Evolutionary conservation across 176 grass and related monocot genomes (phyloP).

Genomic region (Oryza longistaminata): DNA sequence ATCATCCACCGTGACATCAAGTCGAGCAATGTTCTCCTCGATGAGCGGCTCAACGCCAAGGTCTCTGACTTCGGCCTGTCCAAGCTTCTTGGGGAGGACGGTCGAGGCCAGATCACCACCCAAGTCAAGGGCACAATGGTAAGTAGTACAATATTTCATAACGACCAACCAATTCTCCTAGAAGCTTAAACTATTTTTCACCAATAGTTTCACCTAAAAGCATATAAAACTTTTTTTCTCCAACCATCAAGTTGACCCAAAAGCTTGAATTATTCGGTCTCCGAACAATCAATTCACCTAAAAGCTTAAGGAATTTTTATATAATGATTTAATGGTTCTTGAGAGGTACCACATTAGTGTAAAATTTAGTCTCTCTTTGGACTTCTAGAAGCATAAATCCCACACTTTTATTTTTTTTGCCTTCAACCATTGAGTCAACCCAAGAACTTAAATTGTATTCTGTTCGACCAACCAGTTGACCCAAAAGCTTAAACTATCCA

Average conservation of each 20-base stretch:
- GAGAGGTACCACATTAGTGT: too few relatives aligned
- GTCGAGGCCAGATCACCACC: constrained; percentile 45
- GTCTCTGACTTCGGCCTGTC: constrained; percentile 87
- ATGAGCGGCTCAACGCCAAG: constrained; percentile 78
- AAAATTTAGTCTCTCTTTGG: too few relatives aligned
- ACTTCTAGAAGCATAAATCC: too few relatives aligned
- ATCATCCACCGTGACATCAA: constrained; percentile 93
- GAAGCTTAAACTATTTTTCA: neutral
- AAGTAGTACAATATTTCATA: neutral
- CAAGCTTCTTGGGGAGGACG: constrained; percentile 56
- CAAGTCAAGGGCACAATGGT: constrained; percentile 97
- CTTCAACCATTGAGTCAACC: too few relatives aligned
- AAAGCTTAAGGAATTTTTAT: too few relatives aligned
- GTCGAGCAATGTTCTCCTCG: constrained; percentile 81
- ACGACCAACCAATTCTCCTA: neutral
- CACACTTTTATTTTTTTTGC: too few relatives aligned
- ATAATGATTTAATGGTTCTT: too few relatives aligned
- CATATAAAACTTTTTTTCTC: too few relatives aligned
- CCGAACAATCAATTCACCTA: too few relatives aligned
- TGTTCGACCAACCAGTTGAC: neutral
- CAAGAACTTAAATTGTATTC: too few relatives aligned
- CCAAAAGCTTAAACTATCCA: neutral
- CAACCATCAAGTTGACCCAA: too few relatives aligned
- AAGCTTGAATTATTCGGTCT: too few relatives aligned
- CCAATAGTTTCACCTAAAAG: neutral